These are phyloP conservation scores for Coprinopsis cinerea DNA, from an alignment of 768 basidiomycete genomes.

Conservation along the genomic window DNA sequence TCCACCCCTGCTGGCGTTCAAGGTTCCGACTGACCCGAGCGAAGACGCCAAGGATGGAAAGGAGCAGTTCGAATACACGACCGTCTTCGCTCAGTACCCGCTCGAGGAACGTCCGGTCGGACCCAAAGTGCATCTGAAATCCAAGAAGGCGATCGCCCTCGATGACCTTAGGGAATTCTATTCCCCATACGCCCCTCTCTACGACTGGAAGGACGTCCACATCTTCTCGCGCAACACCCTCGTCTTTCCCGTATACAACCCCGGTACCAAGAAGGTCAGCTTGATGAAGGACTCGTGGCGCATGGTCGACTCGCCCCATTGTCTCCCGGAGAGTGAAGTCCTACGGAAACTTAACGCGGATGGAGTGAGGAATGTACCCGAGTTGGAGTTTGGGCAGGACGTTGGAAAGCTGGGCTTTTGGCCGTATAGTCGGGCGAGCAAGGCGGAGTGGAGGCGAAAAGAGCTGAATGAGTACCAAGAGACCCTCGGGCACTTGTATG, in stretches of 20 bases:
- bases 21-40: not conserved
- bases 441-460: no score
- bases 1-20: not conserved
- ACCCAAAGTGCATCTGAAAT: not conserved
- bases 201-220: not conserved
- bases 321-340: not conserved
- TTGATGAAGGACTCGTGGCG: slow-evolving; percentile 2
- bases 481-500: not conserved
- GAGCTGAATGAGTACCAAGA: not conserved
- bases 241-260: not conserved
- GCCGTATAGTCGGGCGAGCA: not conserved
- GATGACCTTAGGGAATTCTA: not conserved
- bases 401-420: not conserved
- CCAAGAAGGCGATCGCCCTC: not conserved
- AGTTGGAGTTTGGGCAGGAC: not conserved
- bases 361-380: not conserved
- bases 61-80: not conserved
- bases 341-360: not conserved
- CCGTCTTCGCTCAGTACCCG: not conserved
- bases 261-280: not conserved
- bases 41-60: not conserved
- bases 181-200: not conserved
- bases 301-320: not conserved
- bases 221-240: not conserved
- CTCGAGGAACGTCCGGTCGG: not conserved